Evolutionary conservation across 2,329 filamentous ascomycete genomes (phyloP), one percentile per base, ranked within the genome.

Genomic region (Talaromyces sp.): DNA sequence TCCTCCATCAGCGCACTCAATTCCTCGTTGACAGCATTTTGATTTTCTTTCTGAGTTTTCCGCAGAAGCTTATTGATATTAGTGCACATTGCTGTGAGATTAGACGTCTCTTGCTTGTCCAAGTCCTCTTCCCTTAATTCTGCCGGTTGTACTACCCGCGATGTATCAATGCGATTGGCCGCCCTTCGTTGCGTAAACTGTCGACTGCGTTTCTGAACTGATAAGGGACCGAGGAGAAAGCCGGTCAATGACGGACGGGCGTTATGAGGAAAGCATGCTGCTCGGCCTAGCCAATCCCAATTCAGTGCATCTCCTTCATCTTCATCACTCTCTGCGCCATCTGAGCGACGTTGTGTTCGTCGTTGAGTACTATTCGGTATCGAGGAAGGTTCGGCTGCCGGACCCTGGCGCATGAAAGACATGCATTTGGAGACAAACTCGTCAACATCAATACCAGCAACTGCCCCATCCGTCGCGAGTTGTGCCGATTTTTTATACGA

Each of bases 341-440:
- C 69, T 15, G 25, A 6, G 19, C 60, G 30, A 52, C 64, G 59
- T 58, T 73, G 73, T 9, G 81, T 81, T 64, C 76, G 69, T 55
- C 74, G 72, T 64, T 79, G 77, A 2, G 74, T 76, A 58, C 70
- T 68, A 59, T 64, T 71, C 11, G 65, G 71, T 22, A 73, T 76
- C 47, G 82, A 72, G 44, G 83, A 80, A 55, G 84, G 79, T 15
- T 77, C 76, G 27, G 84, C 83, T 11, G 82, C 83, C 8, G 83
- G 79, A 3, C 86, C 89, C 39, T 84, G 82, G 25, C 85, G 86
- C 92, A 98, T 97, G 72, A 90, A 98, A 3, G 84, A 85, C 63
- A 96, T 92, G 73, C 90, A 93, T 75, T 96, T 96, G 0, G 90
- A 90, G 15, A 98, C 86, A 70, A 98, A 96, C 68, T 96, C 91